phyloP scores from a whole-genome alignment of 371 early-diverging fungal genomes.

The Mortierella sp. region DNA sequence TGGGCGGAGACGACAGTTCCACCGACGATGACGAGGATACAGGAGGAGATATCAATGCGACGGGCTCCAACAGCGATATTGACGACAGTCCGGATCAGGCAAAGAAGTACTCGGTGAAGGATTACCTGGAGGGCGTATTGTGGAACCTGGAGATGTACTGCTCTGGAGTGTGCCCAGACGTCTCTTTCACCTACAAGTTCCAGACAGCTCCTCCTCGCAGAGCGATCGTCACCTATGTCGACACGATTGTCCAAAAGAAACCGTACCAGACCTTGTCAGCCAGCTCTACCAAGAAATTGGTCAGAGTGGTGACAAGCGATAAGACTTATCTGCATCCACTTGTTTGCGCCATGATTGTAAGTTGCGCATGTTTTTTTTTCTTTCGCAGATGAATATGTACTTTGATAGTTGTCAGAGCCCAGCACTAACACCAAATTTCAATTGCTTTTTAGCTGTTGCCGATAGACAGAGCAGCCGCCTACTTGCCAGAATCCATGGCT shows the following conservation, averaged over 20 bases:
- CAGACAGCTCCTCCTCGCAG: conserved; percentile 38
- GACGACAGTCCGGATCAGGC: conserved; percentile 18
- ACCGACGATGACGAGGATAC: conserved; percentile 4
- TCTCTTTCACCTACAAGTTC: conserved; percentile 33
- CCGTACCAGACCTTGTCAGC: conserved; percentile 13
- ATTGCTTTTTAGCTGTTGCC: conserved; percentile 22
- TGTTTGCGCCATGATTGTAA: conserved; percentile 53
- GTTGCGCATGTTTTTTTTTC: neutral
- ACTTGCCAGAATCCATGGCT: conserved; percentile 35
- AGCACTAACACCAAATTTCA: neutral
- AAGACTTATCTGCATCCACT: conserved; percentile 39
- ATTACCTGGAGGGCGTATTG: conserved; percentile 38
- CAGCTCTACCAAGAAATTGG: conserved; percentile 6
- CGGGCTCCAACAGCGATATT: neutral
- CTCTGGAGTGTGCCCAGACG: conserved; percentile 50
- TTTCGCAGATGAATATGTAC: neutral
- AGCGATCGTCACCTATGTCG: conserved; percentile 27
- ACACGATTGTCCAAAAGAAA: conserved; percentile 7
- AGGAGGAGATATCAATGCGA: conserved; percentile 5
- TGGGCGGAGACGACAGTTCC: conserved; percentile 11
- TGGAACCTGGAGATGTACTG: conserved; percentile 59
- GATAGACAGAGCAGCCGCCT: conserved; percentile 11
- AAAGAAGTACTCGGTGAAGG: conserved; percentile 25
- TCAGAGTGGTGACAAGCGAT: conserved; percentile 13
- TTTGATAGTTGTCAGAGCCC: neutral